A percentile compares a stretch with the other conserved stretches of the same genome.
Conservation (phyloP, 192 early-diverging fungal genomes). For the Fimicolochytrium jonesii region DNA sequence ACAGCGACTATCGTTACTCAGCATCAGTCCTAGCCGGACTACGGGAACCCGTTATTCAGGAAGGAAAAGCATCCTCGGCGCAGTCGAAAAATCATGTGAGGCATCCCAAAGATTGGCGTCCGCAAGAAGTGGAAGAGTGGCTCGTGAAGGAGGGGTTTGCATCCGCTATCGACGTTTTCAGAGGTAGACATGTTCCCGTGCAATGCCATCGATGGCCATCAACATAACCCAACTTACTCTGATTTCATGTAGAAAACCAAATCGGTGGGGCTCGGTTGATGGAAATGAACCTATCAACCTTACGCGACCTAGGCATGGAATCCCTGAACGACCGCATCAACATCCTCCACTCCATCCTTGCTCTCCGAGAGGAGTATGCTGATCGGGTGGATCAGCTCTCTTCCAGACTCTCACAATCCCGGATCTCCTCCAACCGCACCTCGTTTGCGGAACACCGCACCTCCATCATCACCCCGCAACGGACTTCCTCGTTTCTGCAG, state of each 20-base stretch:
- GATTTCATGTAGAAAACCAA: constrained; percentile 51
- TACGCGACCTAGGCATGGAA: constrained; percentile 65
- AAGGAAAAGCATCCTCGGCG: neutral
- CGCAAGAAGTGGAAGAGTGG: neutral
- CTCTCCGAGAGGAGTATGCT: constrained; percentile 41
- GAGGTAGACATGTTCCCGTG: no score
- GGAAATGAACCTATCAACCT: constrained; percentile 53
- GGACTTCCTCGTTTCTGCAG: no score
- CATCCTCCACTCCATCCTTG: constrained; percentile 60
- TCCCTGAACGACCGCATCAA: constrained; percentile 63
- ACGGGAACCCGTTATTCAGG: no score
- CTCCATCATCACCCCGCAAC: no score
- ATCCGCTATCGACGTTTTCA: neutral
- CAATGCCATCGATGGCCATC: no score
- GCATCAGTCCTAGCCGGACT: no score
- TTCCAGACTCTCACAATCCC: no score
- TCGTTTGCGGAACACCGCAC: no score
- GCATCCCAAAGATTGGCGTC: neutral
- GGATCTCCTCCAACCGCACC: no score
- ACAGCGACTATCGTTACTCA: no score
- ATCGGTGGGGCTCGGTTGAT: constrained; percentile 65
- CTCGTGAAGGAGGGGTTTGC: constrained; percentile 2
- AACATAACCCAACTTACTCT: no score
- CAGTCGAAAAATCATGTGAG: neutral
- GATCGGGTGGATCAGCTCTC: no score